Conservation (phyloP, 331 rosid species). For the Arachis monticola region DNA sequence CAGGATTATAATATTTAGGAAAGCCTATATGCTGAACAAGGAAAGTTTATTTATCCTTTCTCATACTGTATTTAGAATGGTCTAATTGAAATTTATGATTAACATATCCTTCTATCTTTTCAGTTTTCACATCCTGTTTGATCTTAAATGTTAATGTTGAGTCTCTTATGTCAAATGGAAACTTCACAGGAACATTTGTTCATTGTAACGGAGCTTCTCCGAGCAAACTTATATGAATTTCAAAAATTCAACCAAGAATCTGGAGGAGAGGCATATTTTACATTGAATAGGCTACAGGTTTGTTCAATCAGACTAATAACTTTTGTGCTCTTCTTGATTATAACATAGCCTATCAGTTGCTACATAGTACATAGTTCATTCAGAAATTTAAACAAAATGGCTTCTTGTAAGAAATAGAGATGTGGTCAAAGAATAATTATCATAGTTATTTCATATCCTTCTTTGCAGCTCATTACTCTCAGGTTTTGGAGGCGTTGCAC, state of each 20-base stretch:
- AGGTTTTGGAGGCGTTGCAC: slow-evolving; percentile 92
- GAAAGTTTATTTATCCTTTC: slow-evolving; percentile 27
- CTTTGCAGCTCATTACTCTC: slow-evolving; percentile 75
- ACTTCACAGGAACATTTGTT: slow-evolving; percentile 91
- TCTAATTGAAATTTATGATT: slow-evolving; percentile 25
- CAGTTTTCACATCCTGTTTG: neutral
- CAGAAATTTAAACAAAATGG: slow-evolving; percentile 14
- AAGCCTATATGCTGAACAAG: slow-evolving; percentile 11
- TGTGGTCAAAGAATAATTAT: slow-evolving; percentile 35
- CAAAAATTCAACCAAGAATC: slow-evolving; percentile 96
- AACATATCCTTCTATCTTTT: slow-evolving; percentile 10
- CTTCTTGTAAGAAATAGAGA: slow-evolving; percentile 23
- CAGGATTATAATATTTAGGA: slow-evolving; percentile 9
- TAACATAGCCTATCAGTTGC: neutral
- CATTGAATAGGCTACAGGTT: slow-evolving; percentile 88
- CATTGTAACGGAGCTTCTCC: slow-evolving; percentile 92
- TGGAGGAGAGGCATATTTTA: slow-evolving; percentile 85
- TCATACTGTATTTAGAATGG: slow-evolving; percentile 26
- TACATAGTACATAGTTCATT: slow-evolving; percentile 8
- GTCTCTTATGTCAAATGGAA: slow-evolving; percentile 24
- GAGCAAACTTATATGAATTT: slow-evolving; percentile 92
- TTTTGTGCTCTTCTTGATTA: slow-evolving; percentile 18
- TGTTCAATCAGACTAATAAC: slow-evolving; percentile 39
- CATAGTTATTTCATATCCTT: slow-evolving; percentile 26
- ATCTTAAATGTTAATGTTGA: slow-evolving; percentile 1